Evolutionary conservation across 108 stramenopile genomes (phyloP).

Genomic region (Skeletonema potamos): DNA sequence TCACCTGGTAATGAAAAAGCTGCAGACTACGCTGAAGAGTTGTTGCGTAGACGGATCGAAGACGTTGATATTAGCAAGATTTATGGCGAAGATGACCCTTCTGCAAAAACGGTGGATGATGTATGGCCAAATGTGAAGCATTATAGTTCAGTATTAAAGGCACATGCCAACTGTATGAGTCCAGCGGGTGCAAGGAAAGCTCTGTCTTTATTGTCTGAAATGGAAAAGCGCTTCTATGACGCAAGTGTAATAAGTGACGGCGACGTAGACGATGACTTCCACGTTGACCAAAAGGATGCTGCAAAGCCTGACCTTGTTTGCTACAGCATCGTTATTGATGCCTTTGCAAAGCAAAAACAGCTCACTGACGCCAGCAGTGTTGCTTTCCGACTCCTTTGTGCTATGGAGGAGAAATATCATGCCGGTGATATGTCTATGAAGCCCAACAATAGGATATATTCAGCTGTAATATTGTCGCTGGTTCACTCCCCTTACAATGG

Average conservation of each 20-base stretch:
- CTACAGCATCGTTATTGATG: constrained; percentile 44
- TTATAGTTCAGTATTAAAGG: constrained; percentile 48
- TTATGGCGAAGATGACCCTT: neutral
- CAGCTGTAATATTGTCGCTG: constrained; percentile 44
- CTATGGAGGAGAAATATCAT: constrained; percentile 32
- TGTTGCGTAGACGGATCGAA: constrained; percentile 38
- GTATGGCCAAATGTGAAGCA: constrained; percentile 48
- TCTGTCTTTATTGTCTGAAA: constrained; percentile 41
- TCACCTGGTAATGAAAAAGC: constrained; percentile 42
- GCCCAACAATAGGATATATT: constrained; percentile 45
- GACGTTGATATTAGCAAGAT: constrained; percentile 20
- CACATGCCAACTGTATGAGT: constrained; percentile 46
- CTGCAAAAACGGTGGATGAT: neutral
- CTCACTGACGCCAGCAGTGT: constrained; percentile 36
- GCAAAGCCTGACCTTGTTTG: constrained; percentile 58
- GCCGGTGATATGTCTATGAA: constrained; percentile 46
- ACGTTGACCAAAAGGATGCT: constrained; percentile 25
- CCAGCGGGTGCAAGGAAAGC: constrained; percentile 49
- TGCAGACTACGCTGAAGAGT: constrained; percentile 38
- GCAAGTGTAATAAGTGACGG: constrained; percentile 20
- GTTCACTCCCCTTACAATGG: constrained; percentile 21
- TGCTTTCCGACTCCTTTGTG: constrained; percentile 23
- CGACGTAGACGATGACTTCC: constrained; percentile 5
- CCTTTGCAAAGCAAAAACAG: constrained; percentile 48
- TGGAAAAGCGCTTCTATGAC: constrained; percentile 29